Evolutionary conservation across 192 early-diverging fungal genomes (phyloP).

Genomic region (Rhizophagus clarus): DNA sequence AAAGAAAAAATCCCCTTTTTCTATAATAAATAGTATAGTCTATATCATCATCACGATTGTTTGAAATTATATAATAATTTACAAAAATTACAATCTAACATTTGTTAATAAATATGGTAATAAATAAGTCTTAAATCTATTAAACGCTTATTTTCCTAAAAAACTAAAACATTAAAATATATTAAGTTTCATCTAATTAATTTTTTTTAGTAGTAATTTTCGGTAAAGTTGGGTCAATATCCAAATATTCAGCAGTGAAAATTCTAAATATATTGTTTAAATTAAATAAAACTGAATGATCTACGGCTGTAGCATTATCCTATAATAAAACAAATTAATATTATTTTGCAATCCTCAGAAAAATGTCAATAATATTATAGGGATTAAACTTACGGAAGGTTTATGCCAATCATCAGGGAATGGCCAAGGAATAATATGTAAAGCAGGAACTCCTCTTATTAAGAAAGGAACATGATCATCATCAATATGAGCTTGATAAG

Average conservation of each 20-base stretch:
- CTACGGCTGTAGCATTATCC: slow-evolving; percentile 76
- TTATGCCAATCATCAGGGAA: slow-evolving; percentile 93
- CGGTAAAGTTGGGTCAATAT: slow-evolving; percentile 25
- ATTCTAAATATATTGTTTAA: slow-evolving; percentile 75
- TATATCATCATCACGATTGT: too few species aligned
- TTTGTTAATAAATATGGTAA: too few species aligned
- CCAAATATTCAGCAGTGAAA: slow-evolving; percentile 71
- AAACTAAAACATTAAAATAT: too few species aligned
- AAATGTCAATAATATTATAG: background rate
- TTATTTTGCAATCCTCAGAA: background rate
- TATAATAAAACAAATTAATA: slow-evolving; percentile 21
- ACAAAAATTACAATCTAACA: too few species aligned
- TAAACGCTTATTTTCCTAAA: too few species aligned
- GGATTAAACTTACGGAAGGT: slow-evolving; percentile 37
- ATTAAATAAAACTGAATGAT: slow-evolving; percentile 66
- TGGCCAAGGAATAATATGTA: slow-evolving; percentile 84
- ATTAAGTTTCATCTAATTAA: background rate
- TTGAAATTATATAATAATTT: too few species aligned
- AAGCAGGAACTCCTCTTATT: slow-evolving; percentile 72
- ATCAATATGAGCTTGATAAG: slow-evolving; percentile 51
- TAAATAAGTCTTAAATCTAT: too few species aligned
- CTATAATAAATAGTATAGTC: too few species aligned
- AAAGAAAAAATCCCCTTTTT: too few species aligned
- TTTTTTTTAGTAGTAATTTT: background rate
- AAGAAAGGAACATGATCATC: slow-evolving; percentile 94